phyloP scores from a whole-genome alignment of 495 filamentous ascomycete genomes.

The Tetracladium setigerum region DNA sequence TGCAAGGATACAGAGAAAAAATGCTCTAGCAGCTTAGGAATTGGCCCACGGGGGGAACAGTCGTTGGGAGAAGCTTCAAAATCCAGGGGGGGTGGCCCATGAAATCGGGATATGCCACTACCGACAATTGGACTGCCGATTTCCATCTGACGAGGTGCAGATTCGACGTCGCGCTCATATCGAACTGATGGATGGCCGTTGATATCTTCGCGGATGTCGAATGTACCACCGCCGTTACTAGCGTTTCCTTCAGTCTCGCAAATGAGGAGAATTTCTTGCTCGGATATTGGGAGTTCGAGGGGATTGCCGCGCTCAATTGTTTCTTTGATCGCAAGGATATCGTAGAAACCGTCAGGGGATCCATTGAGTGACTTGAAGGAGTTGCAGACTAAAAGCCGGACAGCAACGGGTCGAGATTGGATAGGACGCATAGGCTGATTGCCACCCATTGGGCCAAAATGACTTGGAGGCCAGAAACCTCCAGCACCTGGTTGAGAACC shows the following conservation, averaged over 20 bases:
- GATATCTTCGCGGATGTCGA: conserved; percentile 52
- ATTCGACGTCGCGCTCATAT: conserved; percentile 46
- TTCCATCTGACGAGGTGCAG: conserved; percentile 33
- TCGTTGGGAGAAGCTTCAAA: conserved; percentile 4
- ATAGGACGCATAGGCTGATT: conserved; percentile 21
- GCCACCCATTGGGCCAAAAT: conserved; percentile 16
- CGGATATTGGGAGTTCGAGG: conserved; percentile 49
- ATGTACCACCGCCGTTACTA: conserved; percentile 83
- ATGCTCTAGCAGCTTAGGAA: too few species aligned
- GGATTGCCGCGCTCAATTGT: conserved; percentile 56
- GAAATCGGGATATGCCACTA: conserved; percentile 10
- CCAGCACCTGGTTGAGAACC: conserved; percentile 20
- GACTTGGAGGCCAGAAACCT: conserved; percentile 15
- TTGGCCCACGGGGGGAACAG: too few species aligned
- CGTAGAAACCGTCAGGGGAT: conserved; percentile 51
- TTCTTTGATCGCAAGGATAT: conserved; percentile 54
- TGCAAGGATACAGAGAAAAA: too few species aligned
- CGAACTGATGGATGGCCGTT: conserved; percentile 47
- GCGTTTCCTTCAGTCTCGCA: conserved; percentile 85
- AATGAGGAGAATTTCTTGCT: conserved; percentile 76
- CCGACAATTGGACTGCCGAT: conserved; percentile 50
- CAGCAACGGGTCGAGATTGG: conserved; percentile 33
- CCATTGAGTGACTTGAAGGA: conserved; percentile 39
- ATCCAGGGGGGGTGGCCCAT: conserved; percentile 16
- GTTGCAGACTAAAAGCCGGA: conserved; percentile 42